phyloP scores from a whole-genome alignment of 2,329 filamentous ascomycete species.

The Penicillium expansum region DNA sequence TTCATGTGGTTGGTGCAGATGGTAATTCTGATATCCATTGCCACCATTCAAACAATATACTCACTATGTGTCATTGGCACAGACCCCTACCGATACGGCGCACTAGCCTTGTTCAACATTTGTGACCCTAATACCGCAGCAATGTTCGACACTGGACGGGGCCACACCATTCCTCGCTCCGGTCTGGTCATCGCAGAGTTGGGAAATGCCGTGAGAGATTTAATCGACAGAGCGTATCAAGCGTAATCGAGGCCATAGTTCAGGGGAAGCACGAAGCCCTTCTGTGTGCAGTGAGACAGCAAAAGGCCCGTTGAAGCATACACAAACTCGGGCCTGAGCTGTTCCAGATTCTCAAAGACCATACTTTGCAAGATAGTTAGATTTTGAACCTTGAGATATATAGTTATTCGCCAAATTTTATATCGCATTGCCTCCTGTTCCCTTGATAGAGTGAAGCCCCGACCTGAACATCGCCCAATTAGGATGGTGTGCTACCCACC shows the following conservation, averaged over 20 bases:
- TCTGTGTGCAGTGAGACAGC: background rate
- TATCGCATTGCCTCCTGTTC: background rate
- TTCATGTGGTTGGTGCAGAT: conserved; percentile 40
- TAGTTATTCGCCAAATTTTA: background rate
- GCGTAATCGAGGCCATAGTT: background rate
- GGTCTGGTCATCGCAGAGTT: conserved; percentile 21
- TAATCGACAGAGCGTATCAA: conserved; percentile 10
- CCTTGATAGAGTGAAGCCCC: background rate
- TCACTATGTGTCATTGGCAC: background rate
- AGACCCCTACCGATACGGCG: conserved; percentile 61
- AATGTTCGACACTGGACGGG: conserved; percentile 65
- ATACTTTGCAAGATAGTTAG: background rate
- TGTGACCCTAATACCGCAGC: conserved; percentile 59
- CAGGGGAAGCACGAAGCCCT: background rate
- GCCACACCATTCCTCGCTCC: conserved; percentile 58
- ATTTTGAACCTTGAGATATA: background rate
- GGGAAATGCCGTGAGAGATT: conserved; percentile 17
- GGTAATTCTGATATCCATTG: conserved; percentile 22
- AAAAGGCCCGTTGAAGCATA: background rate
- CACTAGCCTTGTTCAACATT: conserved; percentile 60
- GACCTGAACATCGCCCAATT: background rate
- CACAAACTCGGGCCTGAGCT: background rate
- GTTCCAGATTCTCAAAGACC: background rate
- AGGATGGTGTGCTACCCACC: background rate
- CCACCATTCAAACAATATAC: background rate